Evolutionary conservation across 805 yeast species (phyloP).

Genomic region (Candida taoyuanica): DNA sequence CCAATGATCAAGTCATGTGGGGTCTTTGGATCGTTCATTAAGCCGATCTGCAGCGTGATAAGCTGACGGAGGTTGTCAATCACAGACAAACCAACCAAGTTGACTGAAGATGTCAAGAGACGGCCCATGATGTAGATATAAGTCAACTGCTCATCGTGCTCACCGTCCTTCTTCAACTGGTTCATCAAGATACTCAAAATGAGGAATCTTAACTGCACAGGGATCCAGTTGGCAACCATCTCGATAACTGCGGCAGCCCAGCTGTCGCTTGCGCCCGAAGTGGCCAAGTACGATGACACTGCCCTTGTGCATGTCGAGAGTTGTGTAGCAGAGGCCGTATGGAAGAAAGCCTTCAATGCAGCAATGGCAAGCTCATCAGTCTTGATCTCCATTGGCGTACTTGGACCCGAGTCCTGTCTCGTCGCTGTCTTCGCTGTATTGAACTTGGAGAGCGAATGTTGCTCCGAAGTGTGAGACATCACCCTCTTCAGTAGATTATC

Average conservation of each 20-base stretch:
- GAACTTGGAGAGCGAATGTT: constrained; percentile 21
- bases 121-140: constrained; percentile 47
- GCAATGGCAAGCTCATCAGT: constrained; percentile 30
- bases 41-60: constrained; percentile 41
- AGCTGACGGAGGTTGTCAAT: constrained; percentile 68
- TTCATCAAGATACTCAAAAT: constrained; percentile 47
- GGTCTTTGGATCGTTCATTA: constrained; percentile 23
- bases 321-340: constrained; percentile 58
- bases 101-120: constrained; percentile 69
- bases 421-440: constrained; percentile 16
- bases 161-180: constrained; percentile 24
- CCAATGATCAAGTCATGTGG: constrained; percentile 32
- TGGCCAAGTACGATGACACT: constrained; percentile 42
- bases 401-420: constrained; percentile 4
- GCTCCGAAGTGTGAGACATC: constrained; percentile 21
- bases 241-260: constrained; percentile 62
- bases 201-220: constrained; percentile 70
- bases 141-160: constrained; percentile 23
- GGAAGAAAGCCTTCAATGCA: constrained; percentile 57
- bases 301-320: constrained; percentile 52
- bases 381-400: constrained; percentile 19
- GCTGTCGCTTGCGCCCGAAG: constrained; percentile 27
- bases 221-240: constrained; percentile 70
- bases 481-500: constrained; percentile 20
- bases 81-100: constrained; percentile 83